Percentiles rank a stretch among this genome's conserved stretches.
These are phyloP conservation scores for Fusarium sp. DNA, from an alignment of 2,329 filamentous ascomycete species.

Conservation along the genomic window DNA sequence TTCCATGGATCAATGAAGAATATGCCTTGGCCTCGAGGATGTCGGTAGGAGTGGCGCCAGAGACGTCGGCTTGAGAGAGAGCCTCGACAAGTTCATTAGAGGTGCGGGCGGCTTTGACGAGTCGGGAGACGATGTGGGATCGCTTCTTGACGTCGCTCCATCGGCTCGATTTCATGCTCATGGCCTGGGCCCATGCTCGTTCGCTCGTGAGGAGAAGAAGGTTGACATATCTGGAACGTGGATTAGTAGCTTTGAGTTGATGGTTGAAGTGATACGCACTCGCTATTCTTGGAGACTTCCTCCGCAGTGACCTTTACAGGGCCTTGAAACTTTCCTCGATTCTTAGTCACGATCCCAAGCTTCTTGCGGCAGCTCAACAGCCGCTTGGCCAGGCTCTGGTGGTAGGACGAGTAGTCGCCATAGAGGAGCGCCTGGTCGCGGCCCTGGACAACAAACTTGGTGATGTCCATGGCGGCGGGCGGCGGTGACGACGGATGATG, in stretches of 20 bases:
- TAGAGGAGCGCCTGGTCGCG: conserved; percentile 87
- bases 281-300: conserved; percentile 78
- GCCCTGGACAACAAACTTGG: conserved; percentile 80
- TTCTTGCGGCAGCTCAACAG: conserved; percentile 87
- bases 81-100: conserved; percentile 75
- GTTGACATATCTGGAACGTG: conserved; percentile 70
- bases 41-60: conserved; percentile 75
- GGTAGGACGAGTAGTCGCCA: conserved; percentile 89
- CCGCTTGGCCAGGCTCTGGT: conserved; percentile 80
- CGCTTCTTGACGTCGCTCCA: conserved; percentile 79
- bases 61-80: conserved; percentile 70
- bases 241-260: conserved; percentile 5
- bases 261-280: conserved; percentile 63
- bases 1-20: conserved; percentile 78
- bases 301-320: conserved; percentile 78
- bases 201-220: conserved; percentile 89
- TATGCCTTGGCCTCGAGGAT: conserved; percentile 90
- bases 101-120: conserved; percentile 80
- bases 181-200: conserved; percentile 93
- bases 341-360: conserved; percentile 84
- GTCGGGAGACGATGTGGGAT: conserved; percentile 87
- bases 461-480: conserved; percentile 80
- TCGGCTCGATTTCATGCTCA: conserved; percentile 90
- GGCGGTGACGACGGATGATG: neutral
- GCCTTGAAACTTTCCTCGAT: conserved; percentile 84